These are phyloP conservation scores for Jackrogersella minutella DNA, from an alignment of 495 filamentous ascomycete species.

Conservation along the genomic window DNA sequence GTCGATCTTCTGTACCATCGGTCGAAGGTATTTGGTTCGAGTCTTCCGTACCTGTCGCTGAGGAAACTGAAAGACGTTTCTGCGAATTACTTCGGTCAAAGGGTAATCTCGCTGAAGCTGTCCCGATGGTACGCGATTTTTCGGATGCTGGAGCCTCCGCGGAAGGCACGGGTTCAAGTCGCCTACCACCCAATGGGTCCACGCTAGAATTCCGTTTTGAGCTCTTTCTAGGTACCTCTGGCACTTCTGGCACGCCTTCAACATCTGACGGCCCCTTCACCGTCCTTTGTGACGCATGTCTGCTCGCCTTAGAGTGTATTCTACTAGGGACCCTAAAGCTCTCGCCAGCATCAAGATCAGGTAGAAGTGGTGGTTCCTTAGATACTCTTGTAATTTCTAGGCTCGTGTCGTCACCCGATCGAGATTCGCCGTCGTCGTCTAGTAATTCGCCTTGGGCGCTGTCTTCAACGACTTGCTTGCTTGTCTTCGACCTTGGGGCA, in stretches of 20 bases:
- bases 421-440: slow-evolving; percentile 53
- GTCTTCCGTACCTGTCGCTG: slow-evolving; percentile 56
- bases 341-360: slow-evolving; percentile 67
- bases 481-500: slow-evolving; percentile 39
- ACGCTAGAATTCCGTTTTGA: slow-evolving; percentile 62
- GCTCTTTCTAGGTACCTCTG: slow-evolving; percentile 67
- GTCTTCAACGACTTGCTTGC: slow-evolving; percentile 32
- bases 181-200: slow-evolving; percentile 32
- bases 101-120: slow-evolving; percentile 60
- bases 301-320: slow-evolving; percentile 65
- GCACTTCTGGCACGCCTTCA: slow-evolving; percentile 44
- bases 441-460: slow-evolving; percentile 54
- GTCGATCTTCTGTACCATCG: slow-evolving; percentile 57
- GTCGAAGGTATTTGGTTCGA: slow-evolving; percentile 46
- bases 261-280: slow-evolving; percentile 29
- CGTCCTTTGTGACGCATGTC: slow-evolving; percentile 40
- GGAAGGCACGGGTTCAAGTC: slow-evolving; percentile 19
- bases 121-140: slow-evolving; percentile 24
- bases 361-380: slow-evolving; percentile 65
- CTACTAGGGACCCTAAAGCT: slow-evolving; percentile 72
- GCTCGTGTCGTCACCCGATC: slow-evolving; percentile 45
- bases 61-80: slow-evolving; percentile 59
- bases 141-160: slow-evolving; percentile 28
- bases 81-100: slow-evolving; percentile 67
- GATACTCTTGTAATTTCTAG: slow-evolving; percentile 57